A percentile compares a stretch with the other conserved stretches of the same genome.
Conservation (phyloP, 805 yeast species). For the Wickerhamiella azyma region DNA sequence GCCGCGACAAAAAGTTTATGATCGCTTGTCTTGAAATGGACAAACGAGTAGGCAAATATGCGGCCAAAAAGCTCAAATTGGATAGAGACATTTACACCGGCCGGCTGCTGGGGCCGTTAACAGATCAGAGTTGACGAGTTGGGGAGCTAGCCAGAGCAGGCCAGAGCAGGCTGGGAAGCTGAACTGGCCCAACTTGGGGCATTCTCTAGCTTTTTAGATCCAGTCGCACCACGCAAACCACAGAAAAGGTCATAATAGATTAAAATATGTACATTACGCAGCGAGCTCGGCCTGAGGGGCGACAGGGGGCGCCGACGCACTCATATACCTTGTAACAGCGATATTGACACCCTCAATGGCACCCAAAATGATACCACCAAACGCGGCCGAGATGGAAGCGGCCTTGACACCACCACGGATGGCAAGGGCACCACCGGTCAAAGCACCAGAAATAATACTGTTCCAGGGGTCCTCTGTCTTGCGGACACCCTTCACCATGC, state of each 20-base stretch:
- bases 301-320: constrained; percentile 4
- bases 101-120: too few species aligned
- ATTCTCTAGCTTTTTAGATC: too few species aligned
- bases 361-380: constrained; percentile 94
- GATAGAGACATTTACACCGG: not conserved
- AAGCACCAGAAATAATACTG: constrained; percentile 94
- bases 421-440: constrained; percentile 96
- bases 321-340: constrained; percentile 81
- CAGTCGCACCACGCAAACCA: too few species aligned
- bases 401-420: constrained; percentile 98
- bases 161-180: too few species aligned
- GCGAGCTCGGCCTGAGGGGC: not conserved
- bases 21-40: too few species aligned
- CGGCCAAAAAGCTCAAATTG: not conserved
- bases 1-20: too few species aligned
- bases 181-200: too few species aligned
- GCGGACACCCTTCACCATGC: constrained; percentile 88
- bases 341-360: constrained; percentile 97
- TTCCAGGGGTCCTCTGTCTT: constrained; percentile 98
- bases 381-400: constrained; percentile 88
- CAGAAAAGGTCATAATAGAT: not conserved
- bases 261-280: not conserved
- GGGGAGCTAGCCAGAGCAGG: too few species aligned
- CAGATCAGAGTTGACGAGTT: too few species aligned
- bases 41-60: not conserved